These are phyloP conservation scores for Castanospermum australe DNA, from an alignment of 306 rosid species.

Conservation along the genomic window DNA sequence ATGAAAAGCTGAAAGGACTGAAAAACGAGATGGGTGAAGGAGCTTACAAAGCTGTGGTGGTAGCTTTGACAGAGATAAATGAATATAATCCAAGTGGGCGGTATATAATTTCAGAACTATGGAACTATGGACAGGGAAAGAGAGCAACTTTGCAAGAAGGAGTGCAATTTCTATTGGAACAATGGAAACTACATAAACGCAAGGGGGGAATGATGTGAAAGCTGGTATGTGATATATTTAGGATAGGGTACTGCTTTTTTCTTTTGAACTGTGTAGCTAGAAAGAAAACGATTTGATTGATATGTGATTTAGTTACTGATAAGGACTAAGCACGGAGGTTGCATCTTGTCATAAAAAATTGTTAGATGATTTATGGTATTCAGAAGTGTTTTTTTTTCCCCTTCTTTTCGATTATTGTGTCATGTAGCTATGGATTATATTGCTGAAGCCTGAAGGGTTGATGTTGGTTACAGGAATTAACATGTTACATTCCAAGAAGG, in stretches of 20 bases:
- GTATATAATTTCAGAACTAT: slow-evolving; percentile 49
- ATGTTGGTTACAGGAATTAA: slow-evolving; percentile 27
- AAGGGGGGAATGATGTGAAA: slow-evolving; percentile 31
- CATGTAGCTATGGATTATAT: not conserved
- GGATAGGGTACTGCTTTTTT: not conserved
- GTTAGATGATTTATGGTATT: not conserved
- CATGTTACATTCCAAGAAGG: slow-evolving; percentile 11
- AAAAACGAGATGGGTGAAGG: slow-evolving; percentile 44
- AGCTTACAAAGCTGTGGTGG: slow-evolving; percentile 43
- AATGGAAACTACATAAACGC: slow-evolving; percentile 38
- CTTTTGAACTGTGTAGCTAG: not conserved
- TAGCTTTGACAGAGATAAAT: slow-evolving; percentile 57
- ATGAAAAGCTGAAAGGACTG: slow-evolving; percentile 50
- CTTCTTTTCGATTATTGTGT: not conserved
- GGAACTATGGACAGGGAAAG: slow-evolving; percentile 51
- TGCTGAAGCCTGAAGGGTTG: slow-evolving; percentile 17
- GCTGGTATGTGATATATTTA: not conserved
- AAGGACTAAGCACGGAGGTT: not conserved
- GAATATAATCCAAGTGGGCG: slow-evolving; percentile 63
- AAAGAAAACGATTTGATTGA: not conserved
- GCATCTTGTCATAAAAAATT: not conserved
- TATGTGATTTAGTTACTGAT: not conserved
- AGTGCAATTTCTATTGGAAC: slow-evolving; percentile 36
- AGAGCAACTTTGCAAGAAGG: slow-evolving; percentile 52
- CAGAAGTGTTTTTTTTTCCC: not conserved